These are phyloP conservation scores for Piper betle DNA, from an alignment of 164 flowering plant genomes.

Conservation along the genomic window DNA sequence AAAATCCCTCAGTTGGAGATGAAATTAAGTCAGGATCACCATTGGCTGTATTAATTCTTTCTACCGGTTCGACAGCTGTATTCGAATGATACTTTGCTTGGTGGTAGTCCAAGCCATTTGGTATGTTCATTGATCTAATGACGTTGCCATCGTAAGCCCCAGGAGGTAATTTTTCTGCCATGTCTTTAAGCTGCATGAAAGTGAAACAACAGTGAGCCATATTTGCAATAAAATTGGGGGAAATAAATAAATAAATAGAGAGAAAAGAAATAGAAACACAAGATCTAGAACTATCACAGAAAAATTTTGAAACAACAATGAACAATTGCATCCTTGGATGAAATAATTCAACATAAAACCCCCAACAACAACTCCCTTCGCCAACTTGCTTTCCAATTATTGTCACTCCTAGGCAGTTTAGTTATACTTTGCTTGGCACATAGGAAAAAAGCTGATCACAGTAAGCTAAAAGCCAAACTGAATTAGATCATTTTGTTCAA, in stretches of 20 bases:
- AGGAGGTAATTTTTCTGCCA: constrained; percentile 66
- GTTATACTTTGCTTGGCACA: too few species aligned
- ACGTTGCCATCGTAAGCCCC: constrained; percentile 42
- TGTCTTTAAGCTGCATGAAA: constrained; percentile 46
- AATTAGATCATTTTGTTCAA: too few species aligned
- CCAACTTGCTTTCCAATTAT: too few species aligned
- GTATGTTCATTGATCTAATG: constrained; percentile 22
- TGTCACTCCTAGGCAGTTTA: too few species aligned
- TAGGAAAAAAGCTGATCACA: too few species aligned
- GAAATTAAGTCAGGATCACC: constrained; percentile 21
- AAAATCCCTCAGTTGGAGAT: constrained; percentile 16
- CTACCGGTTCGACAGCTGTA: constrained; percentile 26
- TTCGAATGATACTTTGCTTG: constrained; percentile 25
- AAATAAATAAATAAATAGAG: too few species aligned
- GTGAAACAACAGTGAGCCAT: neutral
- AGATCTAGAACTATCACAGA: neutral
- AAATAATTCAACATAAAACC: too few species aligned
- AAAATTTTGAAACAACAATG: too few species aligned
- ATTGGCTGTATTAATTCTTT: constrained; percentile 27
- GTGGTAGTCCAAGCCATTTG: constrained; percentile 38
- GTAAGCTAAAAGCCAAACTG: too few species aligned
- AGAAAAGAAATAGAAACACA: neutral
- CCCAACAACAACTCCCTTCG: too few species aligned
- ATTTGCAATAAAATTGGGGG: neutral
- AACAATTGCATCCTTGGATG: too few species aligned